phyloP scores from a whole-genome alignment of 345 rosid species.

The Ceriops decandra region DNA sequence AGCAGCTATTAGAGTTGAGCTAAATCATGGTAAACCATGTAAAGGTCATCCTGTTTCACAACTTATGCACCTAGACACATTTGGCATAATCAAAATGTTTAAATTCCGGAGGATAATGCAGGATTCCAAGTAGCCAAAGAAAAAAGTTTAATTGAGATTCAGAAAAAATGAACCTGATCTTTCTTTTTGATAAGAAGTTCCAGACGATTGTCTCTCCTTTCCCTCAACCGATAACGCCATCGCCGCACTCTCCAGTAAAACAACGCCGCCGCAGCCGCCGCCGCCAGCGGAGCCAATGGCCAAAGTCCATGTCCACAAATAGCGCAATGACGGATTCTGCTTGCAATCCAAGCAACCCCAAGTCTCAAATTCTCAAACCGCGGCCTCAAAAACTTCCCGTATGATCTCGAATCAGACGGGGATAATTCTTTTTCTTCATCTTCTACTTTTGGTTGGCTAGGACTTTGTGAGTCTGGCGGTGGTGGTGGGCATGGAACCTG shows the following conservation, averaged over 20 bases:
- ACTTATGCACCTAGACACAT: too few species aligned
- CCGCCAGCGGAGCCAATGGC: conserved; percentile 24
- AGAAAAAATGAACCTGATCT: conserved; percentile 37
- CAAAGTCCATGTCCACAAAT: conserved; percentile 24
- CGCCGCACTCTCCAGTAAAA: conserved; percentile 21
- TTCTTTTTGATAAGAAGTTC: conserved; percentile 36
- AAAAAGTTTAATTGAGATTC: not conserved
- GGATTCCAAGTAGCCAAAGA: not conserved
- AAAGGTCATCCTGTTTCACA: too few species aligned
- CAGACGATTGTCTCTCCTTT: conserved; percentile 24
- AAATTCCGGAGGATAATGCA: not conserved
- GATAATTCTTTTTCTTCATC: not conserved
- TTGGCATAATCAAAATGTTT: not conserved
- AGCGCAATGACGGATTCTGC: conserved; percentile 19
- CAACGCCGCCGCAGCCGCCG: conserved; percentile 29
- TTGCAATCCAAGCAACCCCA: conserved; percentile 23
- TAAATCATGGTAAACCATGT: too few species aligned
- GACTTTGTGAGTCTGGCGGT: conserved; percentile 7
- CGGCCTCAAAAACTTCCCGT: conserved; percentile 10
- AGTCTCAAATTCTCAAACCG: conserved; percentile 16
- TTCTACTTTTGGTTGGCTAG: not conserved
- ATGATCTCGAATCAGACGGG: not conserved
- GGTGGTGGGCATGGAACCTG: conserved; percentile 10
- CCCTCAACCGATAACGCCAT: conserved; percentile 26
- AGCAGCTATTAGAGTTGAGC: too few species aligned